These are phyloP conservation scores for Quercus rubra DNA, from an alignment of 306 rosid species.

Conservation along the genomic window DNA sequence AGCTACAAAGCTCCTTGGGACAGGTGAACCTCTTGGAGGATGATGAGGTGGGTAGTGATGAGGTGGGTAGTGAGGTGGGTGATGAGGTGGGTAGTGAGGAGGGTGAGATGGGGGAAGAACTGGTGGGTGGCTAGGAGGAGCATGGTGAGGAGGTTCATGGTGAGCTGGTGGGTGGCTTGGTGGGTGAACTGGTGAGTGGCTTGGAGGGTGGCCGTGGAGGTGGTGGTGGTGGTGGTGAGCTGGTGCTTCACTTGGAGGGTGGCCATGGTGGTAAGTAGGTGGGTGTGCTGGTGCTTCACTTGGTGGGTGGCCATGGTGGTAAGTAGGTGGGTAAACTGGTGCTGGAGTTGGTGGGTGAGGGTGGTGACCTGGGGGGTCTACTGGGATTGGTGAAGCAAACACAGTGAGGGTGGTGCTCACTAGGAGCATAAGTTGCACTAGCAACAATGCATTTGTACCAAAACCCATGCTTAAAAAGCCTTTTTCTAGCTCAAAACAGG, in stretches of 20 bases:
- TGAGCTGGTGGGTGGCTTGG: conserved; percentile 28
- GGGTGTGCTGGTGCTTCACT: conserved; percentile 23
- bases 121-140: no score
- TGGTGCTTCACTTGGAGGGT: conserved; percentile 31
- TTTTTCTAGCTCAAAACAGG: background rate
- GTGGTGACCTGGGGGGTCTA: conserved; percentile 24
- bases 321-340: conserved; percentile 40
- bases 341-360: conserved; percentile 37
- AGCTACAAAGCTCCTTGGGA: conserved; percentile 53
- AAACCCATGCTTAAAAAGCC: conserved; percentile 9
- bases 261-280: conserved; percentile 6
- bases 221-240: conserved; percentile 17
- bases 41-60: conserved; percentile 20
- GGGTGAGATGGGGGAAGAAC: no score
- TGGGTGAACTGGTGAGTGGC: conserved; percentile 38
- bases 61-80: conserved; percentile 2
- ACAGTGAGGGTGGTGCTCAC: conserved; percentile 26
- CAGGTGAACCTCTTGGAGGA: conserved; percentile 12
- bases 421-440: conserved; percentile 12
- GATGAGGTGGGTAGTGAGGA: background rate
- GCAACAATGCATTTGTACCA: background rate
- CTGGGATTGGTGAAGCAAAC: background rate
- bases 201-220: conserved; percentile 27
- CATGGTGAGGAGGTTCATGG: no score
- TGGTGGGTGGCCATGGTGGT: conserved; percentile 5